A percentile compares a stretch with the other conserved stretches of the same genome.
Conservation (phyloP, 805 yeast genomes). For the Sungouiella blattae region DNA sequence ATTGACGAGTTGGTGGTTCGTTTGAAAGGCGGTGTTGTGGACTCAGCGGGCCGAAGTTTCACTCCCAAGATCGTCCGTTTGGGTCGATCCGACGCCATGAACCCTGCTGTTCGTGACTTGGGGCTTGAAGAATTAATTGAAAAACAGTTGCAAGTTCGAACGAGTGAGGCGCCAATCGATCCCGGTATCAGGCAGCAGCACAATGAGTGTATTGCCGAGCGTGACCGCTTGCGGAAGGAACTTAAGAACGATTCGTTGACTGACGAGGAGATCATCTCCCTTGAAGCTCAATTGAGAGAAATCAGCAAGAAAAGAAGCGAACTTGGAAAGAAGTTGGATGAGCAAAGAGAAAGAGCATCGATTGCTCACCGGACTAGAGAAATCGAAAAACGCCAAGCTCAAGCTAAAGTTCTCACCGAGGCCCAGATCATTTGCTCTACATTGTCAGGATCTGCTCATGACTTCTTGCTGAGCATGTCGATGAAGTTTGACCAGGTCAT, state of each 20-base stretch:
- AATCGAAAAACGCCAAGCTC: constrained; percentile 69
- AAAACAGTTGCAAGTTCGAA: constrained; percentile 42
- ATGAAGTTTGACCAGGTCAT: constrained; percentile 85
- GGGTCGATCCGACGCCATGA: constrained; percentile 87
- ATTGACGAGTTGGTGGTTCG: constrained; percentile 92
- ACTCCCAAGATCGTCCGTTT: constrained; percentile 75
- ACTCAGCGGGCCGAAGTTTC: constrained; percentile 50
- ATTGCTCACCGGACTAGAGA: constrained; percentile 73
- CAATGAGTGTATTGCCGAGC: constrained; percentile 49
- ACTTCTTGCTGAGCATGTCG: constrained; percentile 68
- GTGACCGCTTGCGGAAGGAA: constrained; percentile 51
- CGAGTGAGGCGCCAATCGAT: constrained; percentile 41
- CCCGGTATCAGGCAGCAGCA: constrained; percentile 48
- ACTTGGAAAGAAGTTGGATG: constrained; percentile 71
- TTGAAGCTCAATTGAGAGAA: constrained; percentile 51
- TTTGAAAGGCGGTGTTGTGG: constrained; percentile 65
- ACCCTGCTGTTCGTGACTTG: constrained; percentile 73
- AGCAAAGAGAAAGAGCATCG: constrained; percentile 69
- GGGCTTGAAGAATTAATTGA: constrained; percentile 87
- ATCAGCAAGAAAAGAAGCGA: constrained; percentile 62
- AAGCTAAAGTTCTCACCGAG: constrained; percentile 62
- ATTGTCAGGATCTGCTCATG: constrained; percentile 91
- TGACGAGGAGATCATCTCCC: constrained; percentile 42
- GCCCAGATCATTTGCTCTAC: constrained; percentile 91
- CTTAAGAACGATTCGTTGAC: constrained; percentile 24